Evolutionary conservation across 1,139 yeast species (phyloP), one percentile per base, ranked within the genome.

Genomic region (Geotrichum restrictum): DNA sequence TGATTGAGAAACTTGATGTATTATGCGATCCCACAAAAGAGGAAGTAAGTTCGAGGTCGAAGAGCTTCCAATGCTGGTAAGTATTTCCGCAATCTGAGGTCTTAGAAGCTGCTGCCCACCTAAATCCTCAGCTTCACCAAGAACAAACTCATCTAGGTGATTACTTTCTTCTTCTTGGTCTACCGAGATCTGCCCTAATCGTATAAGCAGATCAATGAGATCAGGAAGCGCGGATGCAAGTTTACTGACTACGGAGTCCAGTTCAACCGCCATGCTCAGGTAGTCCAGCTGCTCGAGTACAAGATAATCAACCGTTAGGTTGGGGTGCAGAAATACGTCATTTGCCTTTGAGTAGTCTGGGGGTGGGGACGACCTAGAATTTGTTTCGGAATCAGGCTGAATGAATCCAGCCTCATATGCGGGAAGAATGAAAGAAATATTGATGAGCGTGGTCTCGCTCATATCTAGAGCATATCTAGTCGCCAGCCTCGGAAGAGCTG

Each of bases 81-180:
- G 58, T 4, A 61, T 53, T 13, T 61, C 52, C 1, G 60, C 63
- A 6, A 62, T 64, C 34, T 59, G 57, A 7, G 59, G 52, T 16
- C 40, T 18, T 4, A 37, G 24, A 37, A 37, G 40, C 24, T 16
- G 39, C 22, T 14, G 39, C 19, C 38, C 39, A 7, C 18, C 18
- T 18, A 16, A 43, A 13, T 13, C 14, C 2, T 33, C 45, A 7
- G 21, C 3, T 21, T 85, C 88, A 43, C 82, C 85, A 5, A 88
- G 79, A 6, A 88, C 85, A 65, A 80, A 88, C 5, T 68, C 70
- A 61, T 88, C 87, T 62, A 81, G 77, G 62, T 88, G 91, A 1
- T 70, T 72, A 8, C 60, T 53, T 72, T 78, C 80, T 3, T 29
- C 19, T 19, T 45, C 53, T 41, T 63, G 68, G 1, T 62, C 60